Base-by-base conservation (phyloP, 1,139 yeast genomes). In the Eremothecium sinecaudum region DNA sequence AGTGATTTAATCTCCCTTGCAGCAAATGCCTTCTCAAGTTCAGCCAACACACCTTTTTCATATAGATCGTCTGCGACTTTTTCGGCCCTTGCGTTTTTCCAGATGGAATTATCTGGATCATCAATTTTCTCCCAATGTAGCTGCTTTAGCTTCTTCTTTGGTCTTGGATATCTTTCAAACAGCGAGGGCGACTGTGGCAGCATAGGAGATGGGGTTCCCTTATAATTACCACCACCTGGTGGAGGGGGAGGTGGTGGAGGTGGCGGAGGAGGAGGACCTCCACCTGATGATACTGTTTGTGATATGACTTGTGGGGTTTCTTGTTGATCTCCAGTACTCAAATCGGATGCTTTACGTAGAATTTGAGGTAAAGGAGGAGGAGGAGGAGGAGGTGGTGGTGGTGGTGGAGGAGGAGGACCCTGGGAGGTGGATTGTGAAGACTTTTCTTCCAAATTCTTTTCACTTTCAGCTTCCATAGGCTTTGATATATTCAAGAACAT, bases 91-190 rank as follows among this genome's bases (percentile, higher is more conserved):
- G 64, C 57, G 8, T 59, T 51, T 29, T 67, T 66, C 92, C 92
- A 80, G 54, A 80, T 76, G 0, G 90, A 77, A 39, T 73, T 71
- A 23, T 67, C 70, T 2, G 79, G 67, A 25, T 61, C 56, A 23
- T 80, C 90, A 38, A 80, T 64, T 49, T 79, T 80, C 46, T 81
- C 92, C 92, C 92, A 81, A 50, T 81, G 93, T 44, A 80, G 63
- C 55, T 80, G 93, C 53, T 80, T 80, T 58, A 80, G 64, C 65
- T 77, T 79, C 61, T 71, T 75, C 63, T 78, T 78, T 16, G 93
- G 87, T 48, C 87, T 68, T 31, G 87, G 87, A 46, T 71, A 70
- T 35, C 64, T 64, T 34, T 74, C 82, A 47, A 73, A 73, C 33
- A 75, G 66, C 12, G 64, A 55, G 3, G 66, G 62, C 0, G 63